Evolutionary conservation across 139 green algal genomes (phyloP), one percentile per base, ranked within the genome.

Genomic region (Mychonastes homosphaera): DNA sequence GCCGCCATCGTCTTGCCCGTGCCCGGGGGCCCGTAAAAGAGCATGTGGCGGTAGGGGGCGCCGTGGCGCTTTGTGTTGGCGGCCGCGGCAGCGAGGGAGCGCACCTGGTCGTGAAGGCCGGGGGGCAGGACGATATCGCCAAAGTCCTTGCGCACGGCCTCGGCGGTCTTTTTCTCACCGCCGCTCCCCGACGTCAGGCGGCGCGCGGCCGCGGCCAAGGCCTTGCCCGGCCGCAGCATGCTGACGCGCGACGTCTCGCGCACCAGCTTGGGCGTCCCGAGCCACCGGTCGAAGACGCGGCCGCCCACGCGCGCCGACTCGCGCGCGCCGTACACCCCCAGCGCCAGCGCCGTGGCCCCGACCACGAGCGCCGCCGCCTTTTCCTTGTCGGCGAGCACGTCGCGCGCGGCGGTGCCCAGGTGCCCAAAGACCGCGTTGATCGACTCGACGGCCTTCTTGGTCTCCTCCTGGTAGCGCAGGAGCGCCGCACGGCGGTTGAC

Each of bases 1-100:
- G 93, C 93, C 0, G 85, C 91, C 85, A 99, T 88, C 16, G 91
- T 97, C 78, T 99, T 99, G 51, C 93, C 91, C 15, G 87, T 91
- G 53, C 81, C 82, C 38, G 84, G 80, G 27, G 82, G 82, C 6
- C 82, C 67, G 52, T 79, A 79, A 69, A 94, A 95, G 9, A 95
- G 76, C 83, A 97, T 93, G 72, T 98, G 91, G 30, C 90, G 71
- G 80, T 97, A 98, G 32, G 92, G 91, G 2, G 90, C 92, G 8
- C 83, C 81, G 73, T 96, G 88, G 21, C 58, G 63, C 71, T 87
- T 89, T 4, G 91, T 96, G 76, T 96, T 97, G 66, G 89, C 73
- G 12, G 90, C 91, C 39, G 80, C 59, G 8, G 81, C 83, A 1
- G 92, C 87, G 43, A 98, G 69, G 33, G 82, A 72, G 7, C 81